Evolutionary conservation across 1,139 yeast species (phyloP), one percentile per base, ranked within the genome.

Genomic region (Hyphopichia burtonii): DNA sequence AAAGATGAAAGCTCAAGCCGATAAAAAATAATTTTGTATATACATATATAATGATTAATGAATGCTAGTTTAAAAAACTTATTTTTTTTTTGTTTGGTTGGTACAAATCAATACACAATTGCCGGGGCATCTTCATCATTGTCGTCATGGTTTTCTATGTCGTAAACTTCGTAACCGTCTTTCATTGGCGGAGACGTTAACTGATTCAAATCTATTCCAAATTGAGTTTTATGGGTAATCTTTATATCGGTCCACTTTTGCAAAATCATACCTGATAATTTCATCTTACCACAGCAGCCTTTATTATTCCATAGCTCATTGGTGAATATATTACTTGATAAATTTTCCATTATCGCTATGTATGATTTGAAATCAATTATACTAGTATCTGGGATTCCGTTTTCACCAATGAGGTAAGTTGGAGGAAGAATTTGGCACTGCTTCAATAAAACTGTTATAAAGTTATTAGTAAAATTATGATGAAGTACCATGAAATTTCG

Each of bases 101-200:
- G n/a, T n/a, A n/a, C n/a, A n/a, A n/a, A 20, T 20, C 23, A 20
- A 20, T 36, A 28, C 15, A 56, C 66, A 17, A 65, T 48, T 1
- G 58, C 58, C 0, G 69, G 69, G 1, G 58, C 57, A 42, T 63
- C 63, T 42, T 65, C 70, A 35, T 64, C 70, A 16, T 55, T 48
- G 11, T 51, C 56, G 39, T 61, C 62, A 40, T 56, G 47, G 34
- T 49, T 52, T 10, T 40, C 41, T 9, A 63, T 18, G 34, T 61
- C 53, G 45, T 47, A 62, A 4, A 61, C 54, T 40, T 63, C 68
- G 25, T 56, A 53, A 22, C 56, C 49, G 2, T 51, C 56, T 40
- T 58, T 62, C 4, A 52, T 22, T 14, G 32, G 37, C 2, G 22
- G 5, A 16, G 44, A 32, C 11, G 39, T 35, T 16, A 51, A 36